These are phyloP conservation scores for Eutrema salsugineum DNA, from an alignment of 441 rosid genomes.

Conservation along the genomic window DNA sequence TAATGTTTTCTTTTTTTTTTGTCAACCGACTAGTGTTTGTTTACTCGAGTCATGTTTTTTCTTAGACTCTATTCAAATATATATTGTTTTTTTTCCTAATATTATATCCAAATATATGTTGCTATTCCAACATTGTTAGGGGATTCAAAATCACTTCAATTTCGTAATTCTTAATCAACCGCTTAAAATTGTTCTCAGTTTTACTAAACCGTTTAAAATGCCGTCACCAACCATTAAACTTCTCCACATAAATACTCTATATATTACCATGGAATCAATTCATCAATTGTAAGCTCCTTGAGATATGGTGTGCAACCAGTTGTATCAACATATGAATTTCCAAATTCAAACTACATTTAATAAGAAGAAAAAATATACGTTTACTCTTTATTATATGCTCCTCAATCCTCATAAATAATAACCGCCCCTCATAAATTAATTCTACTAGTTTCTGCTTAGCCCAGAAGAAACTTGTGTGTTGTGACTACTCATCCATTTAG, in stretches of 20 bases:
- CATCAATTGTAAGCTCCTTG: not conserved
- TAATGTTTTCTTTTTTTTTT: no score
- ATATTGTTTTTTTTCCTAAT: no score
- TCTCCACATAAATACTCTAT: not conserved
- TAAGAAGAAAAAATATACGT: not conserved
- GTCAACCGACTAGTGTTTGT: constrained; percentile 23
- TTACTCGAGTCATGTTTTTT: constrained; percentile 25
- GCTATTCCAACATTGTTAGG: not conserved
- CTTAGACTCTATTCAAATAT: not conserved
- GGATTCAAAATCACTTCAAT: not conserved
- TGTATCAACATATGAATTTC: not conserved
- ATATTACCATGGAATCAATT: not conserved
- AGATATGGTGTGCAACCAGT: not conserved
- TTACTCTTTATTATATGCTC: not conserved
- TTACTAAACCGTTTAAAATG: not conserved
- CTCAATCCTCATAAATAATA: no score
- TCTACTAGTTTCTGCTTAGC: not conserved
- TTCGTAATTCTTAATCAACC: not conserved
- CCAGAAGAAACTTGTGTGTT: not conserved
- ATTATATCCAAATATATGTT: no score
- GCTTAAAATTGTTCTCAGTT: not conserved
- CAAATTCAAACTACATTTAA: not conserved
- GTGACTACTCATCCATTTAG: not conserved
- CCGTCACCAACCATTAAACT: not conserved
- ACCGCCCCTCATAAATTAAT: no score